Conservation (phyloP, 2,329 filamentous ascomycete genomes). For the Stagonosporopsis tanaceti region DNA sequence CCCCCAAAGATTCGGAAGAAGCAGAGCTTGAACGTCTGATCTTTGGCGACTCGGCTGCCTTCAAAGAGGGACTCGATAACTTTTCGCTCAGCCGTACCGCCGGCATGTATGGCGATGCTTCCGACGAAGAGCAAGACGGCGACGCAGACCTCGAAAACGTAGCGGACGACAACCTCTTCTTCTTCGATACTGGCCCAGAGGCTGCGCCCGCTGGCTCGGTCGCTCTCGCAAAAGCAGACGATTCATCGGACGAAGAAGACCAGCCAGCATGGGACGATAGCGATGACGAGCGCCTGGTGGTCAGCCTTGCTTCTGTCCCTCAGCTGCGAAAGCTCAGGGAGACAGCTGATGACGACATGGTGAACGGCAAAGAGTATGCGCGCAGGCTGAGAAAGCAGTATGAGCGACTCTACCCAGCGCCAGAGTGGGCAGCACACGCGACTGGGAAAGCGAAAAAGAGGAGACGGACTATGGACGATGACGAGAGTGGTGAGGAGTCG, state of each 20-base stretch:
- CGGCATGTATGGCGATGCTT: slow-evolving; percentile 38
- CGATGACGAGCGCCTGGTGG: slow-evolving; percentile 85
- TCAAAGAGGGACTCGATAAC: slow-evolving; percentile 75
- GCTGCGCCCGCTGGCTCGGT: slow-evolving; percentile 52
- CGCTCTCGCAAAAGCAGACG: slow-evolving; percentile 51
- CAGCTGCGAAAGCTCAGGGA: slow-evolving; percentile 83
- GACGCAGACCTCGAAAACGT: slow-evolving; percentile 65
- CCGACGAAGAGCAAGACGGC: slow-evolving; percentile 58
- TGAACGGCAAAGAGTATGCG: slow-evolving; percentile 86
- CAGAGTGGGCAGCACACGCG: slow-evolving; percentile 66
- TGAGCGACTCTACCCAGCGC: slow-evolving; percentile 66
- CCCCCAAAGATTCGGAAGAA: slow-evolving; percentile 81
- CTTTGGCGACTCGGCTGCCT: slow-evolving; percentile 85
- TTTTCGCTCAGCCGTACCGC: slow-evolving; percentile 56
- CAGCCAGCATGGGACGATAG: slow-evolving; percentile 88
- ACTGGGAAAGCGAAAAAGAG: slow-evolving; percentile 56
- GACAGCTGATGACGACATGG: slow-evolving; percentile 82
- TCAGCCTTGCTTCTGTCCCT: slow-evolving; percentile 80
- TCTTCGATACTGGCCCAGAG: slow-evolving; percentile 73
- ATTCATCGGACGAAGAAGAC: slow-evolving; percentile 49
- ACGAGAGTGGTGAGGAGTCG: slow-evolving; percentile 56
- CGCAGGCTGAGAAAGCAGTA: slow-evolving; percentile 81
- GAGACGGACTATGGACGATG: slow-evolving; percentile 53
- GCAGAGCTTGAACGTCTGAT: slow-evolving; percentile 87
- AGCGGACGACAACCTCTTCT: slow-evolving; percentile 85